Evolutionary conservation across 225 moss, liverwort and hornwort genomes (phyloP), one percentile per base, ranked within the genome.

Genomic region (Bryum argenteum): DNA sequence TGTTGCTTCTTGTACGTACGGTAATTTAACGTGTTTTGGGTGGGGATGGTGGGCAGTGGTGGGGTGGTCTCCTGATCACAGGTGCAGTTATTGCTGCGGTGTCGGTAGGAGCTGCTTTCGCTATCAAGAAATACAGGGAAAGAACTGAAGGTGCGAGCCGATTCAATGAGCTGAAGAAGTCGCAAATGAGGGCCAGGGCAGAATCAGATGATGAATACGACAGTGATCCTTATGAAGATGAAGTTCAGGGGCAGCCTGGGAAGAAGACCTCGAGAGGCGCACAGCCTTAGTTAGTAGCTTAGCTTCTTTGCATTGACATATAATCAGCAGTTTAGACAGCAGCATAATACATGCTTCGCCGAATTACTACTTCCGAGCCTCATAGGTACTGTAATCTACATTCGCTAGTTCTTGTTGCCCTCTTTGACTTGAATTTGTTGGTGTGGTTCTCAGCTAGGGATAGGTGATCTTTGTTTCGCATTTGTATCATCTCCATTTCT

Each of bases 151-250:
- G 88, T 22, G 68, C 72, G 13, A 82, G 42, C 72, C 79, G 84
- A 14, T 88, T 88, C 52, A 84, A 70, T 23, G 88, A 88, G 57
- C 75, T 88, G 70, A 84, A 82, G 61, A 88, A 82, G 71, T 88
- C 88, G 10, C 88, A 88, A 75, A 84, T 75, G 81, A 88, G 84
- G 66, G 88, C 82, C 61, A 77, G 82, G 71, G 81, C 65, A 33
- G 88, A 88, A 44, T 88, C 88, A 10, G 88, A 88, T 58, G 87
- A 87, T 11, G 87, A 84, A 66, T 87, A 84, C 54, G 87, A 87
- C 44, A 87, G 87, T 66, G 87, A 87, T 48, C 84, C 79, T 45
- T 87, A 87, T 8, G 87, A 87, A 76, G 87, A 84, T 48, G 87
- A 87, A 77, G 84, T 66, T 48, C 75, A 61, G 33, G 33, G 33